Base-by-base conservation (phyloP, 2,329 filamentous ascomycete species). In the Colletotrichum orbiculare region DNA sequence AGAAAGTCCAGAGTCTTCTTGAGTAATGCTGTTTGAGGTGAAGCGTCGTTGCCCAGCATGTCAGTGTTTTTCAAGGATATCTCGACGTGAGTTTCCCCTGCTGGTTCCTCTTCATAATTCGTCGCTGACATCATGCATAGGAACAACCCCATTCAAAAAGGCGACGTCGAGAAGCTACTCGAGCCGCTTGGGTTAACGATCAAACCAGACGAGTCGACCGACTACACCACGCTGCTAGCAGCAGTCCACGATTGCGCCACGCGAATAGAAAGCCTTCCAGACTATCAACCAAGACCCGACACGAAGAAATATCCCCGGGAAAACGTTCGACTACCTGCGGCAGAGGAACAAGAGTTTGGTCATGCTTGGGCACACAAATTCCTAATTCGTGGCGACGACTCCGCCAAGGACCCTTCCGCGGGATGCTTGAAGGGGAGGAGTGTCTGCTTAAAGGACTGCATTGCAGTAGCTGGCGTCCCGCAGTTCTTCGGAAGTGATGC, bases 361-460 rank as follows among this genome's bases (percentile, higher is more conserved):
- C 74, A 81, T 66, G 83, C 83, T 0, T 85, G 83, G 83, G 82
- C 82, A 1, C 82, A 85, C 68, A 81, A 76, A 43, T 84, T 84
- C 49, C 72, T 78, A 4, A 84, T 86, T 47, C 73, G 73, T 8
- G 68, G 68, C 8, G 39, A 55, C 17, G 46, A 56, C 6, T 39
- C 47, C 12, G 15, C 47, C 2, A n/a, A 52, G 37, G 60, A 46
- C 13, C 34, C 60, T 3, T 64, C 64, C 2, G 49, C 17, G 6
- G 41, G 53, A 4, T 58, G 53, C 7, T 61, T 83, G n/a, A 74
- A 67, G 55, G 81, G 79, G 0, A 86, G 82, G 54, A 81, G 78
- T 0, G 69, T 86, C 3, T 83, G 82, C 62, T 66, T 87, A 12
- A 87, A 87, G 69, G 85, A 87, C 67, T 84, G 83, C 37, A 82